Percentiles rank a stretch among this genome's conserved stretches.
phyloP scores from a whole-genome alignment of 1,139 yeast genomes.

The Sugiyamaella novakii region DNA sequence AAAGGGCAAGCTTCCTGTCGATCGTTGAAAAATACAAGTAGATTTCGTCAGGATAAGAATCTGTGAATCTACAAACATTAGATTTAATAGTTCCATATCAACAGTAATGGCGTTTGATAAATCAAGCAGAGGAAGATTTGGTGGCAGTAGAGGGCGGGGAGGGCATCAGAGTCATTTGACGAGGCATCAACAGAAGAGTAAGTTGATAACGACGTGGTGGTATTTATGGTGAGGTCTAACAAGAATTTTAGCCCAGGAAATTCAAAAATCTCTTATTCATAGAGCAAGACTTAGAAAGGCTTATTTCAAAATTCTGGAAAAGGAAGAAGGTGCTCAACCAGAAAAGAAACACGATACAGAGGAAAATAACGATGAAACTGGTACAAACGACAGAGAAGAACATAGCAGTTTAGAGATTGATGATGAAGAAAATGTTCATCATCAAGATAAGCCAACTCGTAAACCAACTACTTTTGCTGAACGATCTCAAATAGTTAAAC shows the following conservation, averaged over 20 bases:
- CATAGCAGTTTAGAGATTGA: slow-evolving; percentile 44
- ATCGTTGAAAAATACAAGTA: slow-evolving; percentile 8
- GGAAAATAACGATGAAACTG: slow-evolving; percentile 44
- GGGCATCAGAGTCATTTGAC: slow-evolving; percentile 8
- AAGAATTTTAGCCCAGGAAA: slow-evolving; percentile 47
- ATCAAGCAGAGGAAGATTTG: slow-evolving; percentile 6
- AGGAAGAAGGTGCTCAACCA: slow-evolving; percentile 47
- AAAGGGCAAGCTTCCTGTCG: slow-evolving; percentile 1
- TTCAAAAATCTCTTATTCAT: slow-evolving; percentile 74
- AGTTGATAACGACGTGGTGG: background rate
- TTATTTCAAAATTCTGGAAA: slow-evolving; percentile 76
- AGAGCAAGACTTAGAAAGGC: slow-evolving; percentile 81
- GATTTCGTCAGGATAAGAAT: too few species aligned
- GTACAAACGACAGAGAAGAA: slow-evolving; percentile 39
- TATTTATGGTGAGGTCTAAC: background rate
- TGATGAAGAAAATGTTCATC: slow-evolving; percentile 37
- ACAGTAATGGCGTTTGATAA: slow-evolving; percentile 12
- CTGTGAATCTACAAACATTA: background rate
- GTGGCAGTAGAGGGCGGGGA: slow-evolving; percentile 7
- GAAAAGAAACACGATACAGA: slow-evolving; percentile 32
- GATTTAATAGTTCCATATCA: background rate
- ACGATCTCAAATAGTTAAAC: slow-evolving; percentile 37
- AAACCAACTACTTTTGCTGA: slow-evolving; percentile 37
- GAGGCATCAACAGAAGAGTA: slow-evolving; percentile 26
- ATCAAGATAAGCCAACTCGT: slow-evolving; percentile 31